These are phyloP conservation scores for Piper longum DNA, from an alignment of 164 flowering plant genomes.

Conservation along the genomic window DNA sequence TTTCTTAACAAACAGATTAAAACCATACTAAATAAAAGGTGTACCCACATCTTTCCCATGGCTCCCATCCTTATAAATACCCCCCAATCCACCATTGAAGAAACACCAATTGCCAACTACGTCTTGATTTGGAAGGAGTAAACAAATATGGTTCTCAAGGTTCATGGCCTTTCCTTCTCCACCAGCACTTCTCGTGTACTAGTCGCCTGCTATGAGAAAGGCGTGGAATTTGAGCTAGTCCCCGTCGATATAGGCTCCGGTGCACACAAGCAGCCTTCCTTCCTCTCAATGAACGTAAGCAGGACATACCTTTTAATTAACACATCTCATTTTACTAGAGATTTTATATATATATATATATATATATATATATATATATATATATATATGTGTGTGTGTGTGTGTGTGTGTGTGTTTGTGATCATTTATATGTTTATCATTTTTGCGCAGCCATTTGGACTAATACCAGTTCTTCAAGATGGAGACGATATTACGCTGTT, in stretches of 20 bases:
- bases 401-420: too few species aligned
- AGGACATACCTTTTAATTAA: background rate
- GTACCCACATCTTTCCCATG: too few species aligned
- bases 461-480: constrained; percentile 25
- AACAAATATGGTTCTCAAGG: background rate
- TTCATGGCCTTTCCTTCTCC: constrained; percentile 6
- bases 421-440: background rate
- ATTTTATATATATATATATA: background rate
- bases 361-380: too few species aligned
- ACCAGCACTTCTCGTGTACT: constrained; percentile 6
- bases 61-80: too few species aligned
- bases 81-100: too few species aligned
- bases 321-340: background rate
- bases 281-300: constrained; percentile 9
- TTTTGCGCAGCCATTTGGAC: constrained; percentile 29
- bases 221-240: constrained; percentile 8
- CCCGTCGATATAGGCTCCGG: constrained; percentile 3
- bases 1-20: too few species aligned
- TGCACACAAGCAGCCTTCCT: constrained; percentile 5
- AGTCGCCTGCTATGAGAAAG: constrained; percentile 10
- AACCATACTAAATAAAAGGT: too few species aligned
- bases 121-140: too few species aligned
- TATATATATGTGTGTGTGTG: too few species aligned
- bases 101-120: too few species aligned
- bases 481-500: constrained; percentile 27